Percentiles rank a stretch among this genome's conserved stretches.
These are phyloP conservation scores for Phaeotremella fagi DNA, from an alignment of 768 basidiomycete species.

Conservation along the genomic window DNA sequence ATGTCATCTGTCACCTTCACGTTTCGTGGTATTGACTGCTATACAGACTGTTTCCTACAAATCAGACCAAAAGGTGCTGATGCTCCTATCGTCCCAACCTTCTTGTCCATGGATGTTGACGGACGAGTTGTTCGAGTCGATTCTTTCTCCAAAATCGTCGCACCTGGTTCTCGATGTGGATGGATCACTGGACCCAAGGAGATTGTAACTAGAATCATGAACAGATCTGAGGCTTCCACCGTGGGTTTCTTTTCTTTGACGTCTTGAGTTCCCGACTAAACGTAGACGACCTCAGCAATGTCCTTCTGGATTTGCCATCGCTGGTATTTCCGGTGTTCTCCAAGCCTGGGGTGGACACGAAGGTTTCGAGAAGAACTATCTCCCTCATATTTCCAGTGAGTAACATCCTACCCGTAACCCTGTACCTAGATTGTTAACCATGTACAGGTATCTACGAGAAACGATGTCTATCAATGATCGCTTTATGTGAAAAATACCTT, in stretches of 20 bases:
- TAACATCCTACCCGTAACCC: background rate
- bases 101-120: slow-evolving; percentile 35
- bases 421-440: background rate
- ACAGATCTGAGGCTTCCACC: slow-evolving; percentile 27
- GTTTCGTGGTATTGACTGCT: background rate
- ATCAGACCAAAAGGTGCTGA: slow-evolving; percentile 32
- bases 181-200: slow-evolving; percentile 30
- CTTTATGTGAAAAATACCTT: slow-evolving; percentile 10
- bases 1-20: slow-evolving; percentile 25
- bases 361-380: slow-evolving; percentile 36
- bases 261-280: background rate
- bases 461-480: slow-evolving; percentile 20
- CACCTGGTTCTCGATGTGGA: slow-evolving; percentile 32
- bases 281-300: slow-evolving; percentile 9
- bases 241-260: slow-evolving; percentile 4
- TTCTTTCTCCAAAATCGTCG: slow-evolving; percentile 40
- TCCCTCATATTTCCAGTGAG: slow-evolving; percentile 36
- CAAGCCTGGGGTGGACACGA: slow-evolving; percentile 37
- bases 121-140: slow-evolving; percentile 40
- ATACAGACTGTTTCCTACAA: slow-evolving; percentile 45
- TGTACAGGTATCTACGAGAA: slow-evolving; percentile 24
- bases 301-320: slow-evolving; percentile 31
- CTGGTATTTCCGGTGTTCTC: slow-evolving; percentile 28
- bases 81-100: slow-evolving; percentile 30
- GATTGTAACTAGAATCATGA: slow-evolving; percentile 29